Evolutionary conservation across 306 rosid genomes (phyloP), one percentile per base, ranked within the genome.

Genomic region (Corylus avellana): DNA sequence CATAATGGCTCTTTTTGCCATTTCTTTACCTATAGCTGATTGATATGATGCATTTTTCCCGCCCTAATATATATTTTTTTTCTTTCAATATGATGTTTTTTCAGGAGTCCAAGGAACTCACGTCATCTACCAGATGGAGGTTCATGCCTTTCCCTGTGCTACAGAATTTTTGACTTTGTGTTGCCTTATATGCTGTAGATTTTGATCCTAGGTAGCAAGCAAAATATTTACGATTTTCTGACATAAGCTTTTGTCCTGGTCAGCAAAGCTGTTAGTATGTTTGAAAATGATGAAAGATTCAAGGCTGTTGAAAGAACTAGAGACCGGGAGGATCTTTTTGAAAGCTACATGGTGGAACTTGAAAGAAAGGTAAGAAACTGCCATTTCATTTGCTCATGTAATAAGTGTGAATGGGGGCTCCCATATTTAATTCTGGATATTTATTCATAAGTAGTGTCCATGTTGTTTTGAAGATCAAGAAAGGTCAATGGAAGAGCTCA

Each of bases 61-160:
- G 48, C 51, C 51, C 51, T 39, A 1, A 14, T 25, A 1, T 67
- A 22, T 22, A 22, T 22, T 22, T 22, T 22, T 22, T 77, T 42
- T 77, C 79, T 76, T 72, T 12, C 37, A n/a, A 55, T 73, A 44
- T 73, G 17, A 69, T 82, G 77, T 86, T 58, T 75, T 86, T 84
- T 50, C 87, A 96, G 99, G 99, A 96, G 81, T 96, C 92, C 83
- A 89, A 88, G 88, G 99, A 96, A 77, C 98, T 96, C 56, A 86
- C 90, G 16, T 93, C 99, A 81, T 88, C 99, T 72, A 93, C 85
- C 49, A 91, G 97, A 90, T 96, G 97, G 99, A 93, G 99, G 99
- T 88, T 66, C 75, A 49, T 49, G 71, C 47, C 81, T 86, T 67
- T 76, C 68, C 78, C 70, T 74, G 71, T 73, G 39, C 81, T 70